Evolutionary conservation across 1,139 yeast species (phyloP).

Genomic region (Pichia sp.): DNA sequence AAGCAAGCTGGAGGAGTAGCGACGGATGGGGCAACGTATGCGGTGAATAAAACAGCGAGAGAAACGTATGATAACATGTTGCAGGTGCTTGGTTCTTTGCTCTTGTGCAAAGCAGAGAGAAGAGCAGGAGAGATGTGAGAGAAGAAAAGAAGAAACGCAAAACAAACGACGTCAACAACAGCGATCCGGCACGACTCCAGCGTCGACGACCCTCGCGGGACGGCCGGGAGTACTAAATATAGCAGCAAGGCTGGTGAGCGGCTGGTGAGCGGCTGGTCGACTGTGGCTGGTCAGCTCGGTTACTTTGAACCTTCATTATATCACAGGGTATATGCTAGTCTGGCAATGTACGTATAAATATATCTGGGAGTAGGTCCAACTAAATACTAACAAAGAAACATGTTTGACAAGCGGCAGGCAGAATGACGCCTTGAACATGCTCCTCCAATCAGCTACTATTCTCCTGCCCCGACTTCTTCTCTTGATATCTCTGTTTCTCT

Average conservation of each 20-base stretch:
- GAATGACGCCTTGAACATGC: not conserved
- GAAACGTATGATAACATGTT: slow-evolving; percentile 13
- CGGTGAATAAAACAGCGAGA: slow-evolving; percentile 9
- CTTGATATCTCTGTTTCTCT: slow-evolving; percentile 5
- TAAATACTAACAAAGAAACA: too few relatives aligned
- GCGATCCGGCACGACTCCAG: not conserved
- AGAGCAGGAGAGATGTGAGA: not conserved
- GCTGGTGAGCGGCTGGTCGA: too few relatives aligned
- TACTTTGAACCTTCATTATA: too few relatives aligned
- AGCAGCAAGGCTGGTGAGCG: too few relatives aligned
- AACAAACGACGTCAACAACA: not conserved
- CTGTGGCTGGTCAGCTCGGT: too few relatives aligned
- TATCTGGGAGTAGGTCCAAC: too few relatives aligned
- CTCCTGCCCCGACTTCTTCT: not conserved
- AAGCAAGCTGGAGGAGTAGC: slow-evolving; percentile 89
- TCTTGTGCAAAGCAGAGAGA: not conserved
- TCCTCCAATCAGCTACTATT: not conserved
- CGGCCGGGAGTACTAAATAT: too few relatives aligned
- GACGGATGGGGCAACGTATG: slow-evolving; percentile 42
- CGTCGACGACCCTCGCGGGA: too few relatives aligned
- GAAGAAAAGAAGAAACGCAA: not conserved
- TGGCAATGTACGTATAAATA: too few relatives aligned
- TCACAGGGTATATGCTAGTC: too few relatives aligned
- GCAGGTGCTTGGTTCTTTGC: not conserved
- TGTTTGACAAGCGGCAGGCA: too few relatives aligned